phyloP scores from a whole-genome alignment of 371 early-diverging fungal genomes.

The Phascolomyces articulosus region DNA sequence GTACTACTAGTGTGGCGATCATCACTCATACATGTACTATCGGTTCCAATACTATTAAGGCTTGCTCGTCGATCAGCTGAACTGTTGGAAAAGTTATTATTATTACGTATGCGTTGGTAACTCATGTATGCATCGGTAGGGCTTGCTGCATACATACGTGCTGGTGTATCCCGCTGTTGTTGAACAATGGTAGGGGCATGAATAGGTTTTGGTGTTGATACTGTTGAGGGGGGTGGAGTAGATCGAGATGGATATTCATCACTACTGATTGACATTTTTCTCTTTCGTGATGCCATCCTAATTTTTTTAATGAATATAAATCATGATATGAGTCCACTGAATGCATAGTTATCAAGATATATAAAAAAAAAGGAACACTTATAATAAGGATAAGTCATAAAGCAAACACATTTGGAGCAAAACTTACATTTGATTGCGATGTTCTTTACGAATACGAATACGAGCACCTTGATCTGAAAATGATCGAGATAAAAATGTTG shows the following conservation, averaged over 20 bases:
- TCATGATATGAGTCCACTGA: too few species aligned
- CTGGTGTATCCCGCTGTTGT: neutral
- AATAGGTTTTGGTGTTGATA: neutral
- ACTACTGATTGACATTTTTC: conserved; percentile 24
- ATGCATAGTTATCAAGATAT: too few species aligned
- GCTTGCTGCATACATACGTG: neutral
- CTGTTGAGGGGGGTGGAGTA: conserved; percentile 1
- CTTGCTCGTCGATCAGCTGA: conserved; percentile 1
- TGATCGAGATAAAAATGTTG: conserved; percentile 52
- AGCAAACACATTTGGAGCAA: too few species aligned
- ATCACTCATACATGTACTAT: neutral
- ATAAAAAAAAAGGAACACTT: too few species aligned
- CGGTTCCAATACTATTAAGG: conserved; percentile 8
- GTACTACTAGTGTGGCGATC: neutral
- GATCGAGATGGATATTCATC: neutral
- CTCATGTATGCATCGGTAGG: conserved; percentile 1
- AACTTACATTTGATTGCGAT: conserved; percentile 41
- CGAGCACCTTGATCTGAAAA: conserved; percentile 59
- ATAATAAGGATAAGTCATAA: too few species aligned
- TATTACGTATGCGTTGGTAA: neutral
- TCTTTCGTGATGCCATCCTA: conserved; percentile 20
- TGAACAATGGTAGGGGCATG: neutral
- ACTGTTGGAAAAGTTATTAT: too few species aligned
- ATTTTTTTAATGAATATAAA: neutral
- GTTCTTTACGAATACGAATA: conserved; percentile 56